A percentile compares a stretch with the other conserved stretches of the same genome.
These are phyloP conservation scores for Rhodotorula babjevae DNA, from an alignment of 768 basidiomycete species.

Conservation along the genomic window DNA sequence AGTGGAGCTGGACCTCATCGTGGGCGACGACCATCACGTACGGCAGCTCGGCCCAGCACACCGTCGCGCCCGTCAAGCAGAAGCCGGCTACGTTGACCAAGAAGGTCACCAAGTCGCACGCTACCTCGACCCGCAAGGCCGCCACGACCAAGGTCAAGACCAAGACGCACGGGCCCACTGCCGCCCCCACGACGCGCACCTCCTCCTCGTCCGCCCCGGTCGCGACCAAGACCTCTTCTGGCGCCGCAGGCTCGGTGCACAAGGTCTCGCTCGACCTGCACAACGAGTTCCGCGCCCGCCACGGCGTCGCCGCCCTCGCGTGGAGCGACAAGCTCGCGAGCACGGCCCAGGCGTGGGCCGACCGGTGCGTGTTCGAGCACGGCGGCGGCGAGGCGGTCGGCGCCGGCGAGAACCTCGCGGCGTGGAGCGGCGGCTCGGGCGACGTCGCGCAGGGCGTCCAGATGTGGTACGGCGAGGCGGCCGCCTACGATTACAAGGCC, in stretches of 20 bases:
- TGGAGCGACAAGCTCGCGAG: slow-evolving; percentile 43
- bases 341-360: slow-evolving; percentile 41
- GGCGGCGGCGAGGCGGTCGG: slow-evolving; percentile 4
- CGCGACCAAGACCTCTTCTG: not conserved
- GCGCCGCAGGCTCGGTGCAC: not conserved
- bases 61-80: not conserved
- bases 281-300: slow-evolving; percentile 37
- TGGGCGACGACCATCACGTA: not conserved
- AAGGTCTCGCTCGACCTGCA: slow-evolving; percentile 18
- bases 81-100: not conserved
- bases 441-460: not conserved
- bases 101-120: not conserved
- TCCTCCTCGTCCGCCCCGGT: not conserved
- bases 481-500: slow-evolving; percentile 38
- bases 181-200: not conserved
- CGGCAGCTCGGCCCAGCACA: not conserved
- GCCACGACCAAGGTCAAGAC: not conserved
- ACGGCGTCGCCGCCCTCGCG: slow-evolving; percentile 41
- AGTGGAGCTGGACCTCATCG: not conserved
- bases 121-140: not conserved
- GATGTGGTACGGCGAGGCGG: slow-evolving; percentile 35
- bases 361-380: slow-evolving; percentile 43
- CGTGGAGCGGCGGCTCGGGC: slow-evolving; percentile 1
- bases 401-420: slow-evolving; percentile 42
- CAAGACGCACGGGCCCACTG: not conserved